Conservation (phyloP, 495 filamentous ascomycete genomes). For the Arthonia radiata region DNA sequence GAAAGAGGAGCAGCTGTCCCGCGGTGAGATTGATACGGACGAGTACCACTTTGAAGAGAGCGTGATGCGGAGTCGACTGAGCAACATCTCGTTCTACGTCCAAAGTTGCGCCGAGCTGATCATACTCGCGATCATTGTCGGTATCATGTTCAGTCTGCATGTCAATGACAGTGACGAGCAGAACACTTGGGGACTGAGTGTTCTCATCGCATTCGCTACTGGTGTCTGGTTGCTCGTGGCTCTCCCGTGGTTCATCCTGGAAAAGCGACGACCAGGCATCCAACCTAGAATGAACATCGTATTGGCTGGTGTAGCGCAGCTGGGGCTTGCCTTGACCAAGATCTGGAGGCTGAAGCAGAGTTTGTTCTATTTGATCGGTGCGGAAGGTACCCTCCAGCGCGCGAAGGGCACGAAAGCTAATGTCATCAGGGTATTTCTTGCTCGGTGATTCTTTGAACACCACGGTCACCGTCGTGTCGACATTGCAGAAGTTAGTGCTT, state of each 20-base stretch:
- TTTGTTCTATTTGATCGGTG: constrained; percentile 35
- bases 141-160: constrained; percentile 33
- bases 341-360: constrained; percentile 40
- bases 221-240: constrained; percentile 35
- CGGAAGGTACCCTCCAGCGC: constrained; percentile 3
- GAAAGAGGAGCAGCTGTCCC: constrained; percentile 24
- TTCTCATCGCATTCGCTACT: constrained; percentile 36
- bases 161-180: constrained; percentile 30
- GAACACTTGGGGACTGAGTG: constrained; percentile 41
- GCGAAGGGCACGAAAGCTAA: too few species aligned
- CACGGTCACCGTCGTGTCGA: constrained; percentile 39
- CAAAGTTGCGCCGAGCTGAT: constrained; percentile 34
- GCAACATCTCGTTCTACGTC: constrained; percentile 36
- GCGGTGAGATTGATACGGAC: constrained; percentile 26
- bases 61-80: constrained; percentile 32
- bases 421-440: constrained; percentile 36
- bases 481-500: constrained; percentile 42
- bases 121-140: constrained; percentile 35
- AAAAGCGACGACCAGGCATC: constrained; percentile 33
- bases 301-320: constrained; percentile 31
- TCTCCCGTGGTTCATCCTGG: constrained; percentile 37
- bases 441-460: constrained; percentile 40
- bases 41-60: constrained; percentile 37
- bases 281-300: constrained; percentile 19
- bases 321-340: constrained; percentile 28